Conservation (phyloP, 139 green algal genomes). For the Marvania coccoides region DNA sequence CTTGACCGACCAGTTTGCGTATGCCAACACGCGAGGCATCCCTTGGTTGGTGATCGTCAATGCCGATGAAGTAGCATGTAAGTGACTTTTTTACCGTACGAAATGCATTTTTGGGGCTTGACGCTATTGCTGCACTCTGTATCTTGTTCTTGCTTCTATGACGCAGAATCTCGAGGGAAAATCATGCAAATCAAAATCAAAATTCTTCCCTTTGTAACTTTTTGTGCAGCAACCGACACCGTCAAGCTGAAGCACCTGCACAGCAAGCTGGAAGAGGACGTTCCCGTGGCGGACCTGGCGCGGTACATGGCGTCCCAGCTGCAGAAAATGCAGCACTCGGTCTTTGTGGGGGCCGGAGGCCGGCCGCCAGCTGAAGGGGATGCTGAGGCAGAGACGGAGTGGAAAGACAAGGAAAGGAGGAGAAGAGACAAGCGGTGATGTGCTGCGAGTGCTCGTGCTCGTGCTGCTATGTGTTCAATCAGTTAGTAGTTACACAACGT, state of each 20-base stretch:
- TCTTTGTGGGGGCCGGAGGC: background rate
- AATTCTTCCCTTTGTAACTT: too few relatives aligned
- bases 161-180: too few relatives aligned
- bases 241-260: slow-evolving; percentile 51
- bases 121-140: too few relatives aligned
- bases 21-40: slow-evolving; percentile 47
- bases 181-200: too few relatives aligned
- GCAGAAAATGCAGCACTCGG: too few relatives aligned
- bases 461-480: background rate
- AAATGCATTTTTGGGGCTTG: background rate
- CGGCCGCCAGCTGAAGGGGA: background rate
- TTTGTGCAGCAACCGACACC: slow-evolving; percentile 19
- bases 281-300: slow-evolving; percentile 31
- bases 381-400: background rate
- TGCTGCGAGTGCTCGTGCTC: background rate
- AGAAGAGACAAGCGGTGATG: background rate
- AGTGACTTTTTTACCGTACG: too few relatives aligned
- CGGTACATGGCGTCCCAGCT: slow-evolving; percentile 30
- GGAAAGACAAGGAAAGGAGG: background rate
- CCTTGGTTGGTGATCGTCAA: slow-evolving; percentile 72
- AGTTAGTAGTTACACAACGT: background rate
- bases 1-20: slow-evolving; percentile 74
- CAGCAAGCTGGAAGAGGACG: slow-evolving; percentile 34
- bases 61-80: background rate
- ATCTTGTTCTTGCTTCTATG: too few relatives aligned